Conservation (phyloP, 176 grass and related monocot species). For the Phyllostachys edulis region DNA sequence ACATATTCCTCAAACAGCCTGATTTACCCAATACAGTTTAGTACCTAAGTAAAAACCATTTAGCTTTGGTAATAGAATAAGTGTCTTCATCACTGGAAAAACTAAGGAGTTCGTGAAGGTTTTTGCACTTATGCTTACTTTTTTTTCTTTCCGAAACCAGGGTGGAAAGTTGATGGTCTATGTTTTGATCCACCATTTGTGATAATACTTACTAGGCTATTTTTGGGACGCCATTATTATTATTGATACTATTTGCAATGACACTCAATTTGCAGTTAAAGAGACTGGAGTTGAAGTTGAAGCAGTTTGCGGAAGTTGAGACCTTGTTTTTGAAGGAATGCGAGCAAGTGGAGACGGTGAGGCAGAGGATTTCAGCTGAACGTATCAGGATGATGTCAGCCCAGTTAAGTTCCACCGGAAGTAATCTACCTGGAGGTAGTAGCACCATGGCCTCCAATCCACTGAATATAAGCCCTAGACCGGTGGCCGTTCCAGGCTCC, state of each 20-base stretch:
- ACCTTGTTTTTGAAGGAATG: constrained; percentile 95
- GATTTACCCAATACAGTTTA: neutral
- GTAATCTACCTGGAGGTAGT: constrained; percentile 14
- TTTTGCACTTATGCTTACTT: neutral
- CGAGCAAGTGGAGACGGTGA: constrained; percentile 71
- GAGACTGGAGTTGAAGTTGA: constrained; percentile 90
- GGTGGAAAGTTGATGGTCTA: neutral
- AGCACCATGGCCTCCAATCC: constrained; percentile 30
- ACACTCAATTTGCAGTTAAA: constrained; percentile 61
- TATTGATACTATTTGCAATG: constrained; percentile 14
- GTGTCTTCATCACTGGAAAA: neutral
- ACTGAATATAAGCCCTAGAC: constrained; percentile 43
- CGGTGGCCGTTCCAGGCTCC: constrained; percentile 23
- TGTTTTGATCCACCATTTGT: neutral
- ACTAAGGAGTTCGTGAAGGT: neutral
- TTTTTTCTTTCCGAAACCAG: neutral
- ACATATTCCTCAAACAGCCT: neutral
- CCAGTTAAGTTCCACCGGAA: constrained; percentile 29
- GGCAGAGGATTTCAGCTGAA: constrained; percentile 66
- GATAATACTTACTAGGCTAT: neutral
- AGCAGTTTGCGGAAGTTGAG: constrained; percentile 93
- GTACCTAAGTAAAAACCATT: neutral
- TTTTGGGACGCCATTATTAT: neutral
- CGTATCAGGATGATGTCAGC: constrained; percentile 50
- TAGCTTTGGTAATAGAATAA: neutral